These are phyloP conservation scores for Ustilago trichophora DNA, from an alignment of 1,284 basidiomycete genomes.

Conservation along the genomic window DNA sequence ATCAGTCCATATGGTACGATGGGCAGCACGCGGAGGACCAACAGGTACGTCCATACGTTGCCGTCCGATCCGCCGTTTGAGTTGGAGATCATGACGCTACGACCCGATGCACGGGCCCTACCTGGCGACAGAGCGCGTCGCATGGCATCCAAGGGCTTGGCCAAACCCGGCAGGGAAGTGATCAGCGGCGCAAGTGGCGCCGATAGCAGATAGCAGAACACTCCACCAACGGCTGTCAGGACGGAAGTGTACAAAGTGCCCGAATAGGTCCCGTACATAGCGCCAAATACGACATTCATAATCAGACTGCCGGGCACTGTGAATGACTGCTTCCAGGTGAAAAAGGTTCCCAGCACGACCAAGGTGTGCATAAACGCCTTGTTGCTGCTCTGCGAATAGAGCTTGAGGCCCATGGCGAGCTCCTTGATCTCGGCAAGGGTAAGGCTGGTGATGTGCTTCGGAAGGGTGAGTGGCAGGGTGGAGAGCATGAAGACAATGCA, in stretches of 20 bases:
- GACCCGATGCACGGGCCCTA: slow-evolving; percentile 28
- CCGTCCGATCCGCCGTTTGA: slow-evolving; percentile 13
- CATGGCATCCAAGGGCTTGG: slow-evolving; percentile 61
- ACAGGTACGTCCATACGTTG: slow-evolving; percentile 60
- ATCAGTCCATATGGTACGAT: slow-evolving; percentile 65
- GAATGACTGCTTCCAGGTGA: slow-evolving; percentile 65
- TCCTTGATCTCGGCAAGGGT: slow-evolving; percentile 62
- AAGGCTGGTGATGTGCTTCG: slow-evolving; percentile 59
- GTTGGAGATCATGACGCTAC: slow-evolving; percentile 46
- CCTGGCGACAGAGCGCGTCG: slow-evolving; percentile 49
- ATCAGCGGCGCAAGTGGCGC: slow-evolving; percentile 57
- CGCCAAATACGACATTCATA: slow-evolving; percentile 65
- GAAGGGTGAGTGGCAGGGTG: slow-evolving; percentile 60
- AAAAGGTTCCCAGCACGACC: slow-evolving; percentile 57
- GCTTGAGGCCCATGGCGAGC: slow-evolving; percentile 52
- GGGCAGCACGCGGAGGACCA: slow-evolving; percentile 62
- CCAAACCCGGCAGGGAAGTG: slow-evolving; percentile 52
- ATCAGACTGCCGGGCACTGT: slow-evolving; percentile 63
- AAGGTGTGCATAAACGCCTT: slow-evolving; percentile 56
- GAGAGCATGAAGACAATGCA: slow-evolving; percentile 56
- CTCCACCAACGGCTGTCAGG: slow-evolving; percentile 60
- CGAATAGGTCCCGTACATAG: slow-evolving; percentile 63
- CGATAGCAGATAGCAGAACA: slow-evolving; percentile 60
- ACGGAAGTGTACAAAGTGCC: slow-evolving; percentile 62
- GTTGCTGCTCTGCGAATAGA: slow-evolving; percentile 50